These are phyloP conservation scores for Helotiales sp. DNA, from an alignment of 2,329 filamentous ascomycete species.

Conservation along the genomic window DNA sequence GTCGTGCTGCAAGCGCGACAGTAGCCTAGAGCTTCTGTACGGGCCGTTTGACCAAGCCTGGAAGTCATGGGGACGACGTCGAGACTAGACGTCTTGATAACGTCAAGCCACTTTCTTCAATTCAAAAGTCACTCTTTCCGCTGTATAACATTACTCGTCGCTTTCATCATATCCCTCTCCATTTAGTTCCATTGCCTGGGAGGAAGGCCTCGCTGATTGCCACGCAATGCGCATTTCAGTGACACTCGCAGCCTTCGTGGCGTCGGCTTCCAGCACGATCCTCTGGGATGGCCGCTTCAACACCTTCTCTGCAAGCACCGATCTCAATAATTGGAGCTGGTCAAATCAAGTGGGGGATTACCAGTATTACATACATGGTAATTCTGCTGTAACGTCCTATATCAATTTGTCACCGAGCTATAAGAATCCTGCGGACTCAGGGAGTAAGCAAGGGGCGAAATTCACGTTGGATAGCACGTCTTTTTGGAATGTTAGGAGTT, in stretches of 20 bases:
- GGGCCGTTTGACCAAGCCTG: slow-evolving; percentile 1
- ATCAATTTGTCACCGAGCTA: slow-evolving; percentile 47
- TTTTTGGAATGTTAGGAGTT: slow-evolving; percentile 57
- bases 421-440: slow-evolving; percentile 56
- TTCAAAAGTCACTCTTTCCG: too few relatives aligned
- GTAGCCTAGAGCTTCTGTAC: not conserved
- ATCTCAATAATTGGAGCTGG: slow-evolving; percentile 65
- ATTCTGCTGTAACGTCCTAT: slow-evolving; percentile 38
- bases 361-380: slow-evolving; percentile 76
- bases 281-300: slow-evolving; percentile 70
- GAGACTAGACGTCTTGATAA: too few relatives aligned
- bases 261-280: slow-evolving; percentile 43
- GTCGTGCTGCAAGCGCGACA: too few relatives aligned
- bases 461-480: slow-evolving; percentile 64
- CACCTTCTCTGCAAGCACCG: slow-evolving; percentile 51
- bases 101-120: too few relatives aligned
- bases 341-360: slow-evolving; percentile 68
- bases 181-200: not conserved
- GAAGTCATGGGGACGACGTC: too few relatives aligned
- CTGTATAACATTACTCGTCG: not conserved
- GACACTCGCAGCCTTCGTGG: slow-evolving; percentile 24
- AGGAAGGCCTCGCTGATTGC: too few relatives aligned
- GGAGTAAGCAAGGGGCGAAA: slow-evolving; percentile 63
- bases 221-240: slow-evolving; percentile 32
- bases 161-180: not conserved